phyloP scores from a whole-genome alignment of 352 stramenopile species.

The Globisporangium apiculatum region DNA sequence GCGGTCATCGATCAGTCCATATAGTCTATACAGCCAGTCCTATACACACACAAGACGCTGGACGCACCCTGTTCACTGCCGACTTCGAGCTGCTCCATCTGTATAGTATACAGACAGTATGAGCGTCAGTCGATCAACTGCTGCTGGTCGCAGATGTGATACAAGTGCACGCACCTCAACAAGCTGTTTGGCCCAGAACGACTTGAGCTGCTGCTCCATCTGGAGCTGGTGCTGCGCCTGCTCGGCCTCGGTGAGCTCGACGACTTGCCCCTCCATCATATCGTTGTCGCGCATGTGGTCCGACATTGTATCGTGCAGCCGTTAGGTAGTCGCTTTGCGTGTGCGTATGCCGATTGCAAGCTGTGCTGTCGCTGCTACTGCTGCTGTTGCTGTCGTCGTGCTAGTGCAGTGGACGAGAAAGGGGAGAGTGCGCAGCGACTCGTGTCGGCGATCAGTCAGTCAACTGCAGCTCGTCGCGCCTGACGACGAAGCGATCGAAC shows the following conservation, averaged over 20 bases:
- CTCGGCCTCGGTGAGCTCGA: conserved; percentile 82
- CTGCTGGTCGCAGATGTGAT: no score
- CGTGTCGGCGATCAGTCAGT: no score
- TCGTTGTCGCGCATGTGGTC: conserved; percentile 7
- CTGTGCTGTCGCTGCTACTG: no score
- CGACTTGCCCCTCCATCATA: conserved; percentile 78
- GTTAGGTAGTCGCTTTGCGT: no score
- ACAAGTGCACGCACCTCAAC: conserved; percentile 35
- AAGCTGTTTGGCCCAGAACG: conserved; percentile 92
- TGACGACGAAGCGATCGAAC: no score
- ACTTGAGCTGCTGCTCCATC: conserved; percentile 86
- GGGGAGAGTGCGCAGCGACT: no score
- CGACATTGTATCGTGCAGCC: conserved; percentile 5
- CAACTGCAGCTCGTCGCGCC: no score
- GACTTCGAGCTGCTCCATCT: conserved; percentile 90
- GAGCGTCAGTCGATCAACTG: background rate
- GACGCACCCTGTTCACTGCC: conserved; percentile 88
- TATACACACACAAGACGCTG: background rate
- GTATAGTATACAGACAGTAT: conserved; percentile 4
- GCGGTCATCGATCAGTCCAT: background rate
- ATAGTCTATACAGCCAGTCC: background rate
- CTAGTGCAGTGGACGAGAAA: no score
- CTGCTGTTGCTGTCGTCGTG: no score
- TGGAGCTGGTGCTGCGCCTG: conserved; percentile 81
- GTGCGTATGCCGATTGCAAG: no score